Evolutionary conservation across 1,284 basidiomycete species (phyloP).

Genomic region (Amylostereum chailletii): DNA sequence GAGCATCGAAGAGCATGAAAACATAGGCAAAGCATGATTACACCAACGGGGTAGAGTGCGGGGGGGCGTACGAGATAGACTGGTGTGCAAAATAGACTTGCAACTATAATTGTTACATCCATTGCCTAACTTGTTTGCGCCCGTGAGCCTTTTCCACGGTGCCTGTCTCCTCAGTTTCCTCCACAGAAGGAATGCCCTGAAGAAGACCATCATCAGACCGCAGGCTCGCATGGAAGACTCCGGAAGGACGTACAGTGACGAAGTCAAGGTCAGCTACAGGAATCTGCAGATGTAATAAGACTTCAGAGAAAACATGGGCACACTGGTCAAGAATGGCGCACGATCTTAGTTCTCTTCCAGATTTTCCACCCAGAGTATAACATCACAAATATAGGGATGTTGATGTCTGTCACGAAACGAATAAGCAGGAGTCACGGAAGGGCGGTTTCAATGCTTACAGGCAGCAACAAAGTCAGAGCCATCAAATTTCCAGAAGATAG

Average conservation of each 20-base stretch:
- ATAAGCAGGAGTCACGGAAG: too few species aligned
- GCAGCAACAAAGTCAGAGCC: slow-evolving; percentile 13
- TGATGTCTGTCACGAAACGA: slow-evolving; percentile 7
- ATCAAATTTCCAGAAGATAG: slow-evolving; percentile 11
- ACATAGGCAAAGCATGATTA: too few species aligned
- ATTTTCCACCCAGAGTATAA: slow-evolving; percentile 11
- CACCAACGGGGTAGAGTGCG: too few species aligned
- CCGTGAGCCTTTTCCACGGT: slow-evolving; percentile 1
- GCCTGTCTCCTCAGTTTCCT: slow-evolving; percentile 9
- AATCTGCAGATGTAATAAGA: neutral
- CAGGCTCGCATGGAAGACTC: neutral
- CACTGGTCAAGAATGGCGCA: neutral
- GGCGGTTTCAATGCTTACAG: slow-evolving; percentile 3
- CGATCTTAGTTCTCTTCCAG: slow-evolving; percentile 11
- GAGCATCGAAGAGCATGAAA: too few species aligned
- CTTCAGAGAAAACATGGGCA: too few species aligned
- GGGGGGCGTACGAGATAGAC: too few species aligned
- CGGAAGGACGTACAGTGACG: slow-evolving; percentile 5
- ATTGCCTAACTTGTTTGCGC: slow-evolving; percentile 3
- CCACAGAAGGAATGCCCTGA: slow-evolving; percentile 8
- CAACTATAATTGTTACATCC: neutral
- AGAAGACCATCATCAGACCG: neutral
- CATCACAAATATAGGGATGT: slow-evolving; percentile 11
- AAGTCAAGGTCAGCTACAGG: slow-evolving; percentile 9
- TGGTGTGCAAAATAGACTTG: too few species aligned